A percentile compares a stretch with the other conserved stretches of the same genome.
Conservation (phyloP, 371 early-diverging fungal genomes). For the Rhizopus sp. region DNA sequence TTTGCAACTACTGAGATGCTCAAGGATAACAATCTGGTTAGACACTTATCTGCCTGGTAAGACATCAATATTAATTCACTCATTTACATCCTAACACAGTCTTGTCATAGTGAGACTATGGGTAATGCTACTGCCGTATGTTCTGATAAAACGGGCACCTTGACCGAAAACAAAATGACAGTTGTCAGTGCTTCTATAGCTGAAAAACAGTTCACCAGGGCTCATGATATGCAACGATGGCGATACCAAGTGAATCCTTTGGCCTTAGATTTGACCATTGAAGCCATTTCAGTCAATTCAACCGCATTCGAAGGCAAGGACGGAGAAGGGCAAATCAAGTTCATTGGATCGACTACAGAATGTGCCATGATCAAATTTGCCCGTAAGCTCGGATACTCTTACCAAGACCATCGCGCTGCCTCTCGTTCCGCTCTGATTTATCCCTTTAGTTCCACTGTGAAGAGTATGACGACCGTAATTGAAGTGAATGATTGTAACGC, state of each 20-base stretch:
- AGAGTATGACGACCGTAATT: slow-evolving; percentile 59
- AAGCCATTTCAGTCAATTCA: slow-evolving; percentile 70
- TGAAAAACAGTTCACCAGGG: slow-evolving; percentile 15
- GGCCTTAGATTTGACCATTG: slow-evolving; percentile 27
- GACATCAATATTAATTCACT: neutral
- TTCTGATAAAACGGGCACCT: slow-evolving; percentile 86
- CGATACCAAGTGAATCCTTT: slow-evolving; percentile 33
- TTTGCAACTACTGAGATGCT: slow-evolving; percentile 77
- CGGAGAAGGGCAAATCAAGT: slow-evolving; percentile 50
- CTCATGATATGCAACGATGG: slow-evolving; percentile 33
- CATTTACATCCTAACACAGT: neutral
- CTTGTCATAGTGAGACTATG: slow-evolving; percentile 77
- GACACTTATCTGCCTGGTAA: slow-evolving; percentile 70
- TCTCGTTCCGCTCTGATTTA: slow-evolving; percentile 39
- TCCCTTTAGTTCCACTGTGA: slow-evolving; percentile 61
- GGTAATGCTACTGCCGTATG: slow-evolving; percentile 83
- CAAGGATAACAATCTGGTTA: slow-evolving; percentile 78
- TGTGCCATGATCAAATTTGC: slow-evolving; percentile 71
- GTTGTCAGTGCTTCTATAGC: slow-evolving; percentile 65
- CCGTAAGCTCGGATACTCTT: slow-evolving; percentile 47
- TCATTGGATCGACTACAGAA: slow-evolving; percentile 42
- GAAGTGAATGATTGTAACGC: slow-evolving; percentile 25
- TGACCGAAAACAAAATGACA: slow-evolving; percentile 83
- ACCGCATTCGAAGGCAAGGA: slow-evolving; percentile 69
- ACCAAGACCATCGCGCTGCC: slow-evolving; percentile 34